Evolutionary conservation across 805 yeast genomes (phyloP), one percentile per base, ranked within the genome.

Genomic region (Saccharomycopsis lassenensis): DNA sequence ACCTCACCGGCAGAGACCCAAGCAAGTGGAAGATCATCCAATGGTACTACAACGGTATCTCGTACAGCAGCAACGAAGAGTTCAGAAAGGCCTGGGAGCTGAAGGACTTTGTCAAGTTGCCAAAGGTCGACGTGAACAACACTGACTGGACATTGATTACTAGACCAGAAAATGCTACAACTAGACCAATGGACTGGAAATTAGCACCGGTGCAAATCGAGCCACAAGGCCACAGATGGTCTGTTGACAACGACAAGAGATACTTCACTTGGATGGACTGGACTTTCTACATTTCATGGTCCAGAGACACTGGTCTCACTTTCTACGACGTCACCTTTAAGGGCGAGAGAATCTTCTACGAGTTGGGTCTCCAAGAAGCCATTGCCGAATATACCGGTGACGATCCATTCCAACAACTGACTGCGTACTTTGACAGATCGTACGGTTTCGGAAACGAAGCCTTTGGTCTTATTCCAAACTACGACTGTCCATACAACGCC

Each of bases 181-280:
- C 24, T 8, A 22, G 24, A 22, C 10, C 24, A 8, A 8, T 46
- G 10, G 56, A 52, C 33, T 47, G 50, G 2, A 50, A 46, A 27
- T 28, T 41, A 7, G 43, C 53, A 2, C 56, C 56, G 31, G 33
- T 46, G 14, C 8, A 35, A 1, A 26, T 52, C 27, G 55, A 52
- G 30, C 54, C 55, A 19, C 41, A 50, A 29, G 56, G 56, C 23
- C 46, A 53, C 29, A 46, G 56, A 33, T 52, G 56, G 56, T 37
- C 36, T 15, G 47, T 30, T 38, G 40, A 40, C 12, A 54, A 50
- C 33, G 21, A 26, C 4, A 53, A 52, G 19, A 45, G 54, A 40
- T 52, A 49, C 40, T 52, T 52, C 44, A 45, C 50, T 7, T 51
- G 56, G 56, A 49, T 52, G 53, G 55, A 50, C 34, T 52, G 56